phyloP scores from a whole-genome alignment of 1,284 basidiomycete genomes.

The Ustilago vetiveriae region DNA sequence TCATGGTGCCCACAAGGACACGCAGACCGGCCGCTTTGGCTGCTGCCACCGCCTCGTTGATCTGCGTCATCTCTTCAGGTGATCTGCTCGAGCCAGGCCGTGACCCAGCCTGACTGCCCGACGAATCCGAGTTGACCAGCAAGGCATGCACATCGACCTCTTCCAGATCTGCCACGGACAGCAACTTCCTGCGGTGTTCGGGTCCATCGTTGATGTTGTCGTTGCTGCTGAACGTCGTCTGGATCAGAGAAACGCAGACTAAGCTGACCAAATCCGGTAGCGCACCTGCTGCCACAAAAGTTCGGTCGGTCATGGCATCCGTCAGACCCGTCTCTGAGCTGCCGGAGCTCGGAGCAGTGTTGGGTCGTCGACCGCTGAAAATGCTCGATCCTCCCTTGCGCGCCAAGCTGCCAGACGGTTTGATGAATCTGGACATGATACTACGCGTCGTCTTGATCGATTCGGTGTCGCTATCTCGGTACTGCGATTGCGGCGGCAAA shows the following conservation, averaged over 20 bases:
- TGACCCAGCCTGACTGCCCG: conserved; percentile 31
- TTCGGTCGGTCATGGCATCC: conserved; percentile 36
- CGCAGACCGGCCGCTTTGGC: conserved; percentile 48
- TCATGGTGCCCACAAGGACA: conserved; percentile 52
- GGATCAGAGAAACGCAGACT: conserved; percentile 57
- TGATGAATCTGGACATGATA: conserved; percentile 43
- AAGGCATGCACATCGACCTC: conserved; percentile 54
- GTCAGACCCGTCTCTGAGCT: conserved; percentile 43
- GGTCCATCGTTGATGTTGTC: conserved; percentile 56
- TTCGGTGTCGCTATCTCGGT: conserved; percentile 27
- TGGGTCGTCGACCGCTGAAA: conserved; percentile 46
- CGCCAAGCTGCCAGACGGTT: conserved; percentile 32
- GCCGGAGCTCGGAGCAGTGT: conserved; percentile 51
- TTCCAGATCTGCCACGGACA: conserved; percentile 59
- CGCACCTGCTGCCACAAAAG: conserved; percentile 25
- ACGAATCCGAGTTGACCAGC: conserved; percentile 40
- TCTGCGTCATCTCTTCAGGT: conserved; percentile 38
- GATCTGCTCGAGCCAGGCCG: conserved; percentile 39
- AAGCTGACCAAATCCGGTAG: conserved; percentile 49
- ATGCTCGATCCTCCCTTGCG: conserved; percentile 39
- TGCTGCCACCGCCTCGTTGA: conserved; percentile 30
- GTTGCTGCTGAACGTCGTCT: conserved; percentile 56
- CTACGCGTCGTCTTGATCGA: conserved; percentile 48
- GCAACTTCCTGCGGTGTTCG: conserved; percentile 47
- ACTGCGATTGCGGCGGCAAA: conserved; percentile 7